A percentile compares a stretch with the other conserved stretches of the same genome.
Evolutionary conservation across 176 grass and related monocot species (phyloP).

Genomic region (Phyllostachys edulis): DNA sequence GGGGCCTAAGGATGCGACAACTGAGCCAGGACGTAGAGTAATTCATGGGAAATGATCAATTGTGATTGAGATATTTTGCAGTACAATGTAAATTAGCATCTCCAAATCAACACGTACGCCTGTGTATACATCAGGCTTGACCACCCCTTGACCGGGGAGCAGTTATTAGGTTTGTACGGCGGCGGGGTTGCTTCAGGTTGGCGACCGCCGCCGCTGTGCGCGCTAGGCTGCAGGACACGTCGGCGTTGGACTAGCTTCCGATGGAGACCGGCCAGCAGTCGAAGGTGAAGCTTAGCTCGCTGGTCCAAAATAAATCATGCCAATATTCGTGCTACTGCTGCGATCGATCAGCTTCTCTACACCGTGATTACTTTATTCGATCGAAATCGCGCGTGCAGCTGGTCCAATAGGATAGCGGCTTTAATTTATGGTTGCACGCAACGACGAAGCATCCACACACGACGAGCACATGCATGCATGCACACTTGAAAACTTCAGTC

Average conservation of each 20-base stretch:
- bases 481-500: too few relatives aligned
- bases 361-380: too few relatives aligned
- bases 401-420: too few relatives aligned
- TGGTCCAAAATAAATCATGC: too few relatives aligned
- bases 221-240: not conserved
- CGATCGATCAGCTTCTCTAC: too few relatives aligned
- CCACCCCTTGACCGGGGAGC: not conserved
- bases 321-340: too few relatives aligned
- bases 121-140: not conserved
- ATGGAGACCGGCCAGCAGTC: conserved; percentile 12
- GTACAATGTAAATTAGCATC: not conserved
- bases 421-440: too few relatives aligned
- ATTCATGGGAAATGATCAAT: not conserved
- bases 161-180: not conserved
- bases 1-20: too few relatives aligned
- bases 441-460: too few relatives aligned
- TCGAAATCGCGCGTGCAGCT: too few relatives aligned
- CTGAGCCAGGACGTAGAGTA: not conserved
- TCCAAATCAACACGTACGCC: not conserved
- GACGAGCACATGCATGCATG: too few relatives aligned
- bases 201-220: too few relatives aligned
- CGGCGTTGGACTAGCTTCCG: not conserved
- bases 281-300: not conserved
- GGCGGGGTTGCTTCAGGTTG: not conserved
- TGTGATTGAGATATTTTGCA: not conserved